Evolutionary conservation across 2,329 filamentous ascomycete genomes (phyloP).

Genomic region (Emmonsiellopsis sp.): DNA sequence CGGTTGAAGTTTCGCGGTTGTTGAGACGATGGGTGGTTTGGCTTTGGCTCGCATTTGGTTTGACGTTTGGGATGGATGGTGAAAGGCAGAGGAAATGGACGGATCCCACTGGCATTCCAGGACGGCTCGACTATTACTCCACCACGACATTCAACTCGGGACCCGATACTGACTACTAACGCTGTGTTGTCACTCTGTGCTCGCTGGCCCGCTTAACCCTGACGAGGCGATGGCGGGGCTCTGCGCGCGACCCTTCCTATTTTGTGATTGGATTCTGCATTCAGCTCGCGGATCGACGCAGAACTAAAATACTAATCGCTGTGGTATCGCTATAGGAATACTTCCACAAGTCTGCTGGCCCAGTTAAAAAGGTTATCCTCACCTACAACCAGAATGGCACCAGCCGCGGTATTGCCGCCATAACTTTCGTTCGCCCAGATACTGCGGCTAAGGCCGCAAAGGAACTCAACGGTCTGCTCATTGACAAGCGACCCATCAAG

Average conservation of each 20-base stretch:
- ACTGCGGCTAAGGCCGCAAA: conserved; percentile 77
- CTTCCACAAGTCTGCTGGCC: conserved; percentile 76
- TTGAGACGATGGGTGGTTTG: background rate
- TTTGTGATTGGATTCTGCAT: conserved; percentile 14
- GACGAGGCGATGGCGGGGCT: conserved; percentile 8
- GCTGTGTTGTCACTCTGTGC: conserved; percentile 44
- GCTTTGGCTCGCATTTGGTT: background rate
- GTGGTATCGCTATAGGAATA: conserved; percentile 72
- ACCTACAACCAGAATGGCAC: conserved; percentile 87
- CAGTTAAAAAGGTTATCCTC: conserved; percentile 83
- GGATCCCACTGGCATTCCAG: background rate
- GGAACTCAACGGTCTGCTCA: conserved; percentile 76
- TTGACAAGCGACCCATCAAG: conserved; percentile 87
- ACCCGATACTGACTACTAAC: conserved; percentile 31
- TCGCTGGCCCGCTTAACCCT: conserved; percentile 45
- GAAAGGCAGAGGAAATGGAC: background rate
- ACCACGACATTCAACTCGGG: background rate
- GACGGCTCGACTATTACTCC: conserved; percentile 8
- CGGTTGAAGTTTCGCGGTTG: no score
- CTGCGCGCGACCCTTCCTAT: conserved; percentile 13
- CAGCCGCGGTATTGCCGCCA: conserved; percentile 85
- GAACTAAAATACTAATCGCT: conserved; percentile 36
- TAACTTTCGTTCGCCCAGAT: conserved; percentile 73
- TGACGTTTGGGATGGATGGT: background rate
- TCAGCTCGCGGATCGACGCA: conserved; percentile 10